phyloP scores from a whole-genome alignment of 805 yeast genomes.

The Sugiyamaella floridensis region DNA sequence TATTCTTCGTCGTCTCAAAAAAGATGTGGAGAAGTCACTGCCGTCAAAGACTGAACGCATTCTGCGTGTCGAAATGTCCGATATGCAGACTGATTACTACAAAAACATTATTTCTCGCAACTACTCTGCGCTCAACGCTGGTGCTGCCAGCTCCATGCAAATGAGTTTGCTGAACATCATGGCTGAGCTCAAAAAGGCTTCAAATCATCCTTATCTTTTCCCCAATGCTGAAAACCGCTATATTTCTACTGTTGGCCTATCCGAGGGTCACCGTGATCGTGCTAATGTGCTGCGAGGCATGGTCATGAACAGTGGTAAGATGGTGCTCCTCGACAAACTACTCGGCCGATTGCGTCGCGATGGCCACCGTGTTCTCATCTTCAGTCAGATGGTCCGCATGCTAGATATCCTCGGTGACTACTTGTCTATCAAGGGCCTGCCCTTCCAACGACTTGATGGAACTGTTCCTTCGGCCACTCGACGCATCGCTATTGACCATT shows the following conservation, averaged over 20 bases:
- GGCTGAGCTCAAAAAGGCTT: constrained; percentile 94
- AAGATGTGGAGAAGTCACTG: constrained; percentile 93
- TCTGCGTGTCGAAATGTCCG: constrained; percentile 89
- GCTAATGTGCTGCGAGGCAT: constrained; percentile 82
- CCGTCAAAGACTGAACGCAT: constrained; percentile 96
- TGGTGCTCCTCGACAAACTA: constrained; percentile 90
- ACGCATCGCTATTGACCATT: constrained; percentile 91
- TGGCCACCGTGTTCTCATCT: constrained; percentile 92
- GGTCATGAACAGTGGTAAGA: constrained; percentile 96
- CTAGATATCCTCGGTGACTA: constrained; percentile 93
- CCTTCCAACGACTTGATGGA: constrained; percentile 92
- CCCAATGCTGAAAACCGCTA: constrained; percentile 84
- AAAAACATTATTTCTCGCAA: constrained; percentile 89
- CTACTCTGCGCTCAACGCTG: constrained; percentile 84
- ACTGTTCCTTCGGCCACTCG: constrained; percentile 92
- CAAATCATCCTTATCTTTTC: constrained; percentile 93
- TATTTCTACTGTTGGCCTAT: constrained; percentile 39
- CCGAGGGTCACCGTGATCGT: constrained; percentile 31
- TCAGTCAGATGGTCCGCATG: constrained; percentile 96
- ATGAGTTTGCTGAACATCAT: constrained; percentile 83
- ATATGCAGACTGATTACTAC: constrained; percentile 90
- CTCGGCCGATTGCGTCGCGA: constrained; percentile 79
- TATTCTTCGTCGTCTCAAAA: constrained; percentile 85
- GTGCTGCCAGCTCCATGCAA: constrained; percentile 66
- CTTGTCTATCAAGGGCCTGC: constrained; percentile 74